Conservation (phyloP, 805 yeast genomes). For the Yamadazyma takamatsuzukensis region DNA sequence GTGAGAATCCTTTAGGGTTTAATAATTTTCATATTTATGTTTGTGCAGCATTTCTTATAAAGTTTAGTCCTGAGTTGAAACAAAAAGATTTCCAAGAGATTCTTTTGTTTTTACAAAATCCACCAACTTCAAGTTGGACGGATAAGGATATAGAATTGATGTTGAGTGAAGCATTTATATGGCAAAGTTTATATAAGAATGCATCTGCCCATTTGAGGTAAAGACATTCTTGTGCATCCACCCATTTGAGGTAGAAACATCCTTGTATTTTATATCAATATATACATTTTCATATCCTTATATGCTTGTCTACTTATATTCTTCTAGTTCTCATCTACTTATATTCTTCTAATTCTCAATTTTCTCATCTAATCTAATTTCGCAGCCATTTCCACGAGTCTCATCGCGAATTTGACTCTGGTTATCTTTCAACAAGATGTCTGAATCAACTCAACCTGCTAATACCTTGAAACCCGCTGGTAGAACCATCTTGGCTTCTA, state of each 20-base stretch:
- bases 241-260: no score
- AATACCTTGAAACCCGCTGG: conserved; percentile 62
- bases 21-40: conserved; percentile 94
- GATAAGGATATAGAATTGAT: conserved; percentile 89
- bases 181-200: conserved; percentile 90
- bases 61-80: conserved; percentile 76
- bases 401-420: no score
- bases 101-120: conserved; percentile 83
- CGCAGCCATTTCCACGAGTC: conserved; percentile 1
- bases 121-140: conserved; percentile 83
- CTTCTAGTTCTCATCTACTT: not conserved
- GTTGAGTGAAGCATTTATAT: conserved; percentile 91
- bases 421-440: no score
- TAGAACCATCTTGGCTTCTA: conserved; percentile 80
- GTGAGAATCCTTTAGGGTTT: conserved; percentile 74
- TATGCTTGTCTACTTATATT: no score
- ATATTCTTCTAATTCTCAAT: not conserved
- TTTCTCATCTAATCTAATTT: conserved; percentile 5
- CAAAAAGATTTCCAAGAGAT: conserved; percentile 93
- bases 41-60: conserved; percentile 92
- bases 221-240: not conserved
- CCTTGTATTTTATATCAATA: no score
- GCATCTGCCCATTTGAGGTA: conserved; percentile 79
- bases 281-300: no score
- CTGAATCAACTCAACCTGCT: no score